Evolutionary conservation across 2,329 filamentous ascomycete species (phyloP).

Genomic region (Penicillium sp.): DNA sequence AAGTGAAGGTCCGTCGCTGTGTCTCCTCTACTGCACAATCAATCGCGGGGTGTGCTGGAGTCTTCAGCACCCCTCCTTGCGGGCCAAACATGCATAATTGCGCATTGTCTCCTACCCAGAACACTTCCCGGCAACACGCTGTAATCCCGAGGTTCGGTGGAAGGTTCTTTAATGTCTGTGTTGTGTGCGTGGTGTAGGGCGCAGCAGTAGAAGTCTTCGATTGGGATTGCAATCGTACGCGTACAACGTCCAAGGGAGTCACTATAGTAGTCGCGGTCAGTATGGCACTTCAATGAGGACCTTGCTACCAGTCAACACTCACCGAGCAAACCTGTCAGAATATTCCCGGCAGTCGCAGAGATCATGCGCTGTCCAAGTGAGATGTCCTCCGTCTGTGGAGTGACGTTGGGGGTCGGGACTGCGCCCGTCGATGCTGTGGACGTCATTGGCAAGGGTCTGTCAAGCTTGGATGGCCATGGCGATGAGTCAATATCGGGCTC

Average conservation of each 20-base stretch:
- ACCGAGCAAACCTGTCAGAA: constrained; percentile 89
- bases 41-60: constrained; percentile 48
- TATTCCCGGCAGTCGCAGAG: constrained; percentile 85
- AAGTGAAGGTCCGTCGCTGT: constrained; percentile 79
- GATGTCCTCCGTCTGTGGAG: constrained; percentile 54
- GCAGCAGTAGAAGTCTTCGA: constrained; percentile 56
- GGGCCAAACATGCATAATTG: constrained; percentile 75
- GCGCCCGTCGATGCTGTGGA: constrained; percentile 29
- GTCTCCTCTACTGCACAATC: constrained; percentile 88
- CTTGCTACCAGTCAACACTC: constrained; percentile 34
- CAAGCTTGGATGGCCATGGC: constrained; percentile 37
- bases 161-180: constrained; percentile 62
- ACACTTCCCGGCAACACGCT: constrained; percentile 93
- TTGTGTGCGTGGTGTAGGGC: constrained; percentile 55
- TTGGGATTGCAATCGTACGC: constrained; percentile 91
- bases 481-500: constrained; percentile 19
- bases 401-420: constrained; percentile 19
- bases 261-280: constrained; percentile 54
- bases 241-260: constrained; percentile 94
- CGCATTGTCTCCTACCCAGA: constrained; percentile 86
- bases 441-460: constrained; percentile 38
- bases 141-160: constrained; percentile 88
- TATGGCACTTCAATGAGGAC: not conserved
- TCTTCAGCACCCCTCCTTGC: constrained; percentile 41
- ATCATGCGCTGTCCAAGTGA: constrained; percentile 90